A percentile compares a stretch with the other conserved stretches of the same genome.
phyloP scores from a whole-genome alignment of 2,329 filamentous ascomycete species.

The Clarireedia paspali region DNA sequence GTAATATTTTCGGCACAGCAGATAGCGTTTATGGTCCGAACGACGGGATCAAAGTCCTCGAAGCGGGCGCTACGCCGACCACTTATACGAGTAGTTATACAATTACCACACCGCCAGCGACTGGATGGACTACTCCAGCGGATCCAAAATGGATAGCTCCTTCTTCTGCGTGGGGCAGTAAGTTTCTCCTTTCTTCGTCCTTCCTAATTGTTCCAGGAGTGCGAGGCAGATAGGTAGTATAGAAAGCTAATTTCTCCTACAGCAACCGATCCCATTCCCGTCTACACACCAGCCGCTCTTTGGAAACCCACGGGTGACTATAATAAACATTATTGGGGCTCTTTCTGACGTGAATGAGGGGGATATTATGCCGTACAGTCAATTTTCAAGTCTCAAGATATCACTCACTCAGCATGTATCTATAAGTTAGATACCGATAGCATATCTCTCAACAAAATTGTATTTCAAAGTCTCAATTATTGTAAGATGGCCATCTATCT shows the following conservation, averaged over 20 bases:
- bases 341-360: background rate
- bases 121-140: slow-evolving; percentile 22
- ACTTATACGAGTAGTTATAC: slow-evolving; percentile 29
- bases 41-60: slow-evolving; percentile 13
- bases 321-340: slow-evolving; percentile 8
- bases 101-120: slow-evolving; percentile 26
- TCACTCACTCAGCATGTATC: background rate
- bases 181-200: background rate
- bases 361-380: background rate
- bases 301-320: slow-evolving; percentile 21
- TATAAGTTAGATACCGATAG: background rate
- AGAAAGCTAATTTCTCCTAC: slow-evolving; percentile 29
- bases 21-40: slow-evolving; percentile 24
- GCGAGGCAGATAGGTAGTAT: background rate
- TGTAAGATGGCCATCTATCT: no score
- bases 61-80: slow-evolving; percentile 9
- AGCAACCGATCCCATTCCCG: slow-evolving; percentile 24
- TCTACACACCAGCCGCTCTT: slow-evolving; percentile 27
- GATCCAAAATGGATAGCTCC: background rate
- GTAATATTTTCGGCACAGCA: slow-evolving; percentile 30
- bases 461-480: no score
- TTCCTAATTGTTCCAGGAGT: background rate
- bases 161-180: background rate
- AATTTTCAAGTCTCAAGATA: background rate
- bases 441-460: no score